These are phyloP conservation scores for Saccharomycopsis fodiens DNA, from an alignment of 805 yeast genomes.

Conservation along the genomic window DNA sequence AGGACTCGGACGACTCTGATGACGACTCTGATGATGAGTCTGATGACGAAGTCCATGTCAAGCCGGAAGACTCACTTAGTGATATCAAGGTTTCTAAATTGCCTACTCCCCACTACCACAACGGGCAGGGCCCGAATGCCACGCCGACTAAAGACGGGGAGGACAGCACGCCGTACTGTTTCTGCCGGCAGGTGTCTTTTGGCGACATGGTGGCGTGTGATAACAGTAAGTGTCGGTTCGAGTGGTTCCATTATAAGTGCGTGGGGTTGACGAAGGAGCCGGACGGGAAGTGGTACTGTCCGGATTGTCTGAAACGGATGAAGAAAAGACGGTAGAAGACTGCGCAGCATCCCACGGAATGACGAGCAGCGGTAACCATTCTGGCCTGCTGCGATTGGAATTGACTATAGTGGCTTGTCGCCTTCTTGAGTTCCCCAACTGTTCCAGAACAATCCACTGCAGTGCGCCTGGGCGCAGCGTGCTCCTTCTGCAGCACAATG, in stretches of 20 bases:
- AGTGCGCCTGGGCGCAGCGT: too few species aligned
- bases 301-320: slow-evolving; percentile 53
- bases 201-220: slow-evolving; percentile 98
- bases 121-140: background rate
- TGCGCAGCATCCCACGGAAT: slow-evolving; percentile 23
- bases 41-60: slow-evolving; percentile 1
- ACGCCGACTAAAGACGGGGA: slow-evolving; percentile 12
- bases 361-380: slow-evolving; percentile 17
- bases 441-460: too few species aligned
- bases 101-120: background rate
- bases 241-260: slow-evolving; percentile 69
- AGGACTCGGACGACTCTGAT: slow-evolving; percentile 22
- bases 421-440: slow-evolving; percentile 41
- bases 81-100: background rate
- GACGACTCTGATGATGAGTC: slow-evolving; percentile 14
- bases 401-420: too few species aligned
- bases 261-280: slow-evolving; percentile 88
- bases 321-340: slow-evolving; percentile 28
- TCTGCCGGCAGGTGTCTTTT: slow-evolving; percentile 88
- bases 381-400: background rate
- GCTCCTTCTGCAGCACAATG: too few species aligned
- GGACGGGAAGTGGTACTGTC: slow-evolving; percentile 90
- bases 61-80: background rate
- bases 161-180: slow-evolving; percentile 40
- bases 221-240: slow-evolving; percentile 58